phyloP scores from a whole-genome alignment of 148 eudicot genomes.

The Heliamphora exappendiculata region DNA sequence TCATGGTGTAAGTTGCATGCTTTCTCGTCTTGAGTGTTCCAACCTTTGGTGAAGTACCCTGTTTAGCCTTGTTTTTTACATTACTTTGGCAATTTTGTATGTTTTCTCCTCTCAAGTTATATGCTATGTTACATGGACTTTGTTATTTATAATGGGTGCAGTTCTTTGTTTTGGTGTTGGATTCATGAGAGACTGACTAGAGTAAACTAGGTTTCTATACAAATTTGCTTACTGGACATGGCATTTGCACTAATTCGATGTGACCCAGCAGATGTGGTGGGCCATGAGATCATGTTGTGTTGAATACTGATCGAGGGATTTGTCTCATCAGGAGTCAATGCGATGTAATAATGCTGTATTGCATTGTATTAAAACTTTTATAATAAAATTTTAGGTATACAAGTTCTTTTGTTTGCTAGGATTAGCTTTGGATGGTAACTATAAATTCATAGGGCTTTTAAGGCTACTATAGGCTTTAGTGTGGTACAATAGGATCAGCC shows the following conservation, averaged over 20 bases:
- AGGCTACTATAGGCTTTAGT: neutral
- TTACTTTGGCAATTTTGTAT: neutral
- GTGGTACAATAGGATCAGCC: neutral
- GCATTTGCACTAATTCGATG: neutral
- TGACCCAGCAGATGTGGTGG: neutral
- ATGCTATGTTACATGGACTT: neutral
- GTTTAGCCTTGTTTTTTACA: constrained; percentile 3
- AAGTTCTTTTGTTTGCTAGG: neutral
- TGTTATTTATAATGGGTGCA: neutral
- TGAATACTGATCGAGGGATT: neutral
- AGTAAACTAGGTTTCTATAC: neutral
- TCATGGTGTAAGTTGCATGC: constrained; percentile 41
- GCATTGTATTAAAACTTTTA: neutral
- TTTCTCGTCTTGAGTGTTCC: neutral
- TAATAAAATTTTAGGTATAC: neutral
- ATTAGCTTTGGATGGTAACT: neutral
- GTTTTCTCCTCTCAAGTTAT: neutral
- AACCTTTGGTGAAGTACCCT: neutral
- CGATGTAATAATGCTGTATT: neutral
- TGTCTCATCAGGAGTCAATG: neutral
- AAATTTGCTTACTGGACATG: neutral
- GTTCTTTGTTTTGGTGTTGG: neutral
- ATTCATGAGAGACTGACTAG: neutral
- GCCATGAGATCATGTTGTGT: neutral
- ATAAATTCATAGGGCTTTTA: neutral